A percentile compares a stretch with the other conserved stretches of the same genome.
These are phyloP conservation scores for Colletotrichum spinosum DNA, from an alignment of 2,329 filamentous ascomycete species.

Conservation along the genomic window DNA sequence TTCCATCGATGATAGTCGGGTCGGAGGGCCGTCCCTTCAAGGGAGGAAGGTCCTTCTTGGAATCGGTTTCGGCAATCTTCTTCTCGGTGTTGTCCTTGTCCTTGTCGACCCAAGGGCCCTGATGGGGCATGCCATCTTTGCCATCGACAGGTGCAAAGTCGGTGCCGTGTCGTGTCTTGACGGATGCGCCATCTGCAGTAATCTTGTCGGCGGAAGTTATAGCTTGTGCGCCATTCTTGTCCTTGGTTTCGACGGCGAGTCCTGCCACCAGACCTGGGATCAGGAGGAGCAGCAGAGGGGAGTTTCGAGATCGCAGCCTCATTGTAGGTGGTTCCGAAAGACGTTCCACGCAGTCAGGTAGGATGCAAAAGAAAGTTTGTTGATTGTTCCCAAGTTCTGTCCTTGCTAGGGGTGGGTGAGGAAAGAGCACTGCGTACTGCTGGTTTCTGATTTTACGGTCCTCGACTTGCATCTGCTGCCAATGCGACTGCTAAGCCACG, in stretches of 20 bases:
- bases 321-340: conserved; percentile 54
- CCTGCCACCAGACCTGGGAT: conserved; percentile 63
- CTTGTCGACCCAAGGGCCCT: conserved; percentile 78
- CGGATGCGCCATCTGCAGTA: conserved; percentile 39
- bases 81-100: conserved; percentile 46
- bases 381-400: conserved; percentile 14
- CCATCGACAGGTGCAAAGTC: conserved; percentile 93
- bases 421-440: conserved; percentile 9
- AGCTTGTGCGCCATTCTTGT: conserved; percentile 41
- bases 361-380: conserved; percentile 17
- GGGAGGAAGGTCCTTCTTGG: conserved; percentile 53
- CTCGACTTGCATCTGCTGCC: conserved; percentile 7
- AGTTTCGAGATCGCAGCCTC: conserved; percentile 67
- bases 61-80: conserved; percentile 45
- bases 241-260: conserved; percentile 47
- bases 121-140: conserved; percentile 92
- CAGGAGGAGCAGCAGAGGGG: conserved; percentile 70
- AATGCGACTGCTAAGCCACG: conserved; percentile 35
- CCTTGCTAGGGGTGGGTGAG: conserved; percentile 22
- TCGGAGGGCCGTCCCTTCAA: conserved; percentile 64
- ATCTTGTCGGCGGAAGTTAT: conserved; percentile 42
- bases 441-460: conserved; percentile 23
- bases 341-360: conserved; percentile 5
- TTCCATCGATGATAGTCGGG: conserved; percentile 66
- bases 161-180: conserved; percentile 55